Evolutionary conservation across 345 rosid species (phyloP), one percentile per base, ranked within the genome.

Genomic region (Balakata baccata): DNA sequence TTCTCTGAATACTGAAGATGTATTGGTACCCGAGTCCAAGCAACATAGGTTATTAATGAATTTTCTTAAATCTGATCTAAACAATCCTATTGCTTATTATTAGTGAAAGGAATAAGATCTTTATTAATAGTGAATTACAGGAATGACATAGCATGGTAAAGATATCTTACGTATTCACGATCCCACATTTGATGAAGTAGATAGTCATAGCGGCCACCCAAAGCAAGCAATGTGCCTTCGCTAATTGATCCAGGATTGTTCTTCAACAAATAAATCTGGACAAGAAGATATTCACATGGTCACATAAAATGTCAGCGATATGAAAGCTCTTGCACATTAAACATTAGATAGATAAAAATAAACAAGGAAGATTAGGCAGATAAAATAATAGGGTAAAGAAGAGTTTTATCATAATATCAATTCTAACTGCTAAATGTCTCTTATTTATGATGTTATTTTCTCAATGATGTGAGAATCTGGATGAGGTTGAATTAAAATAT

Each of bases 201-300:
- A 83, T 84, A 81, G 71, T 94, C 93, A 82, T 94, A 94, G 77
- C 98, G 92, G 68, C 98, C 98, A 66, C 98, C 98, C 77, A 87
- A 80, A 77, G 97, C 98, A 76, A 94, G 93, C 83, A 92, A 82
- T 75, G 84, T 82, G 16, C 88, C 94, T 83, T 90, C 97, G 74
- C 77, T 63, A 78, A 84, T 83, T 73, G 97, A 80, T 77, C 91
- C 92, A 57, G 87, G 80, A 82, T 75, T 85, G 81, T 86, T 90
- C 72, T 83, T 88, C 70, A 78, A 86, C 66, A 87, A 73, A 82
- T 84, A 92, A 72, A 94, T 80, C 97, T 94, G 87, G 47, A 51
- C 23, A 79, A 72, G 14, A 54, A 45, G 68, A 70, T 53, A 41
- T 0, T 73, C 68, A 51, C 22, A 53, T 52, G 11, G 23, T 72